Evolutionary conservation across 2,329 filamentous ascomycete genomes (phyloP).

Genomic region (Gyromitra esculenta): DNA sequence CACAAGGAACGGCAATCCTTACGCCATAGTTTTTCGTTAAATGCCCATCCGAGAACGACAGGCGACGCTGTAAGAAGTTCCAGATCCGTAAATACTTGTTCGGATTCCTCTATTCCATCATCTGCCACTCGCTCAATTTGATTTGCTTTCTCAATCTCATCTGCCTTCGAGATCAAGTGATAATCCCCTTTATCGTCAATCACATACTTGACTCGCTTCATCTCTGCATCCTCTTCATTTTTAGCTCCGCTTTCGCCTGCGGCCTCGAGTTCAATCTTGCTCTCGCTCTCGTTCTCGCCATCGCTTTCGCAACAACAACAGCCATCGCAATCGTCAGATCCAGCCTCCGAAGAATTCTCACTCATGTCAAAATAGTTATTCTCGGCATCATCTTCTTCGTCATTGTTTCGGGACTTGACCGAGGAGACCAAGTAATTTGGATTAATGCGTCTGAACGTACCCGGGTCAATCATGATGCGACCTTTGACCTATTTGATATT

Average conservation of each 20-base stretch:
- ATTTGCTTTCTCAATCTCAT: slow-evolving; percentile 51
- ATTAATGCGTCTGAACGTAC: slow-evolving; percentile 82
- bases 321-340: slow-evolving; percentile 34
- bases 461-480: slow-evolving; percentile 86
- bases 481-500: slow-evolving; percentile 67
- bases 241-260: not conserved
- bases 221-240: slow-evolving; percentile 58
- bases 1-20: slow-evolving; percentile 53
- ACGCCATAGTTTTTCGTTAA: slow-evolving; percentile 85
- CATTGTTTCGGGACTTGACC: slow-evolving; percentile 76
- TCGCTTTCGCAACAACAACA: slow-evolving; percentile 60
- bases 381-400: slow-evolving; percentile 67
- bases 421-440: slow-evolving; percentile 83
- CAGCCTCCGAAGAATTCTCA: slow-evolving; percentile 51
- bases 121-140: slow-evolving; percentile 56
- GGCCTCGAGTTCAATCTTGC: slow-evolving; percentile 61
- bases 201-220: slow-evolving; percentile 67
- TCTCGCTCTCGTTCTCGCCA: slow-evolving; percentile 59
- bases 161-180: slow-evolving; percentile 58
- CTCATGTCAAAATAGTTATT: slow-evolving; percentile 61
- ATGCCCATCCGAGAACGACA: slow-evolving; percentile 85
- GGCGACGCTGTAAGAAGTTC: slow-evolving; percentile 85
- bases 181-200: slow-evolving; percentile 63
- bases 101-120: slow-evolving; percentile 59
- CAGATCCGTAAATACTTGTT: slow-evolving; percentile 70